Evolutionary conservation across 495 filamentous ascomycete genomes (phyloP).

Genomic region (Copromyces sp.): DNA sequence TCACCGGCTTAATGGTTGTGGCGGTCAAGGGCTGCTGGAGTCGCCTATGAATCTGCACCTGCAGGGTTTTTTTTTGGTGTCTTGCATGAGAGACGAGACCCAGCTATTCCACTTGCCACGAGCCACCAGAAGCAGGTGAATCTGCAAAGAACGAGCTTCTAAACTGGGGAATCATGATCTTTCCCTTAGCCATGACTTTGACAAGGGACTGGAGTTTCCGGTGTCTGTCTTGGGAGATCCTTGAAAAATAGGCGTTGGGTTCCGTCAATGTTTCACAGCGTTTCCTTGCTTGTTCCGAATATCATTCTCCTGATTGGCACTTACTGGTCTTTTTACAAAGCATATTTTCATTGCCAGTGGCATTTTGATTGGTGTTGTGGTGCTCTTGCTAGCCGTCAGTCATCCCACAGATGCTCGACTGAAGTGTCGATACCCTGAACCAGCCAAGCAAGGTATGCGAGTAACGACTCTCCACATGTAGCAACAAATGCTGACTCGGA

Average conservation of each 20-base stretch:
- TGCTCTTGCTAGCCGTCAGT: not conserved
- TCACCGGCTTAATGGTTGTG: not conserved
- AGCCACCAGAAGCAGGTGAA: not conserved
- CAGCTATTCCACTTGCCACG: not conserved
- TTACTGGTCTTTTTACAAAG: not conserved
- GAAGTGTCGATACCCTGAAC: not conserved
- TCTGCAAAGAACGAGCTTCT: not conserved
- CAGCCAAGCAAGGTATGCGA: not conserved
- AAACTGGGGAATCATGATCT: not conserved
- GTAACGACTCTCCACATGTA: not conserved
- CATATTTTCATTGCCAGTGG: not conserved
- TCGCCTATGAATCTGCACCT: not conserved
- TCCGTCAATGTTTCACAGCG: conserved; percentile 3
- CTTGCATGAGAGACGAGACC: not conserved
- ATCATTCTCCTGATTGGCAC: conserved; percentile 1
- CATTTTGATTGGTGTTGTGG: not conserved
- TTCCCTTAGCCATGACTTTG: not conserved
- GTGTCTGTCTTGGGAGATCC: conserved; percentile 2
- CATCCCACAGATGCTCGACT: not conserved
- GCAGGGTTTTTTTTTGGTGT: not conserved
- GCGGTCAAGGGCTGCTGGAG: not conserved
- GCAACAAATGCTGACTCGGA: not conserved
- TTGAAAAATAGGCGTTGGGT: not conserved
- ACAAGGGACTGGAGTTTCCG: not conserved
- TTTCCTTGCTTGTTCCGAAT: conserved; percentile 1